Percentiles rank a stretch among this genome's conserved stretches.
phyloP scores from a whole-genome alignment of 495 filamentous ascomycete genomes.

The Penicillium samsonianum region DNA sequence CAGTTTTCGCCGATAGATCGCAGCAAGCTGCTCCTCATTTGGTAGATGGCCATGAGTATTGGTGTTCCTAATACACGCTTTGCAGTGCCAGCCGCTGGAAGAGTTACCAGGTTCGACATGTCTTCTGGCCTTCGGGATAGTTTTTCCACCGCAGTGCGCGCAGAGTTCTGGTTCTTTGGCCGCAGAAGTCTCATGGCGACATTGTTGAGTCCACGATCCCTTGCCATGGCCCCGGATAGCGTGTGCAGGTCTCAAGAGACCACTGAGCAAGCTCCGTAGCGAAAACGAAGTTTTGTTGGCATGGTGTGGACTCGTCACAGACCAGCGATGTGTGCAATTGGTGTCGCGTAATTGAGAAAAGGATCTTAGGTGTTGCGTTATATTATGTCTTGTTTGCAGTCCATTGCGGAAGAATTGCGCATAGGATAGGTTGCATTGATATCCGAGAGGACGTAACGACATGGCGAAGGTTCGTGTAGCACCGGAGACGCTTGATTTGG shows the following conservation, averaged over 20 bases:
- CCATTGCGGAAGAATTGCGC: conserved; percentile 1
- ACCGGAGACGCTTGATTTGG: neutral
- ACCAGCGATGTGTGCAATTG: neutral
- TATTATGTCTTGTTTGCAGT: neutral
- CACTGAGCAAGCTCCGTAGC: neutral
- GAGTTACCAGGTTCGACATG: neutral
- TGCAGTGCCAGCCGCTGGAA: conserved; percentile 12
- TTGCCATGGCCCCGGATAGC: neutral
- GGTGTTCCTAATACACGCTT: neutral
- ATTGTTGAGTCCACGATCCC: neutral
- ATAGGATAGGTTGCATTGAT: neutral
- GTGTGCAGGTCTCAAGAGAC: neutral
- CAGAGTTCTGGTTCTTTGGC: neutral
- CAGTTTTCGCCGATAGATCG: neutral
- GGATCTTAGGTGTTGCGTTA: neutral
- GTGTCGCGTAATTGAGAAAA: neutral
- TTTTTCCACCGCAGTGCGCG: conserved; percentile 6
- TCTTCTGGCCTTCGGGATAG: conserved; percentile 1
- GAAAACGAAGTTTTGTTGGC: neutral
- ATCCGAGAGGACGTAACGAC: conserved; percentile 9
- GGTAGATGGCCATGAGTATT: neutral
- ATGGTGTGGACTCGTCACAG: neutral
- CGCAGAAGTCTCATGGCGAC: neutral
- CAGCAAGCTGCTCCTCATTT: conserved; percentile 9
- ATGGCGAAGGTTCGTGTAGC: conserved; percentile 4